Percentiles rank a stretch among this genome's conserved stretches.
These are phyloP conservation scores for Nephelium lappaceum DNA, from an alignment of 345 rosid genomes.

Conservation along the genomic window DNA sequence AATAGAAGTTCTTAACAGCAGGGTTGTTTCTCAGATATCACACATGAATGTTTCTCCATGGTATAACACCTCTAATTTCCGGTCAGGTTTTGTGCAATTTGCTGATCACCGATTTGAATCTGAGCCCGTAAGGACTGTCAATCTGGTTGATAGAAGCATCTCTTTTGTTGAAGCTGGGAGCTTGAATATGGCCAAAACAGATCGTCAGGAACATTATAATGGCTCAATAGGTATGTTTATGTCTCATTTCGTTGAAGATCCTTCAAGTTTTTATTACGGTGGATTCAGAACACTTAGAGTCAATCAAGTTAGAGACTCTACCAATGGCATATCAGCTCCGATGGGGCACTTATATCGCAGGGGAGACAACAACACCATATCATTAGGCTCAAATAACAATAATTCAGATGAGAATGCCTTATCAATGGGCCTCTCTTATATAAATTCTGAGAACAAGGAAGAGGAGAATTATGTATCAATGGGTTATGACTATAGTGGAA, in stretches of 20 bases:
- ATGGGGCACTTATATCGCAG: conserved; percentile 34
- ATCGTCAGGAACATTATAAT: conserved; percentile 40
- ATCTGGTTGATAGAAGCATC: conserved; percentile 42
- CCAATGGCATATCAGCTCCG: conserved; percentile 31
- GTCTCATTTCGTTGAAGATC: conserved; percentile 44
- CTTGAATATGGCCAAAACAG: conserved; percentile 44
- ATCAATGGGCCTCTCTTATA: conserved; percentile 29
- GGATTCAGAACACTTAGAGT: conserved; percentile 58
- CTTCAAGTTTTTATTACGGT: conserved; percentile 44
- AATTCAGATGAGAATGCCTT: conserved; percentile 25
- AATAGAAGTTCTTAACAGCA: conserved; percentile 34
- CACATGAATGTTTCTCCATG: conserved; percentile 39
- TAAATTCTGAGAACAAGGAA: conserved; percentile 34
- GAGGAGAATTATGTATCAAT: conserved; percentile 35
- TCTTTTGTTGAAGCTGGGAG: conserved; percentile 40
- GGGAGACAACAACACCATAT: conserved; percentile 26
- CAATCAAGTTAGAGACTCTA: conserved; percentile 51
- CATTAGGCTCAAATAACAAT: conserved; percentile 29
- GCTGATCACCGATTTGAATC: conserved; percentile 48
- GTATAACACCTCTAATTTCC: conserved; percentile 42
- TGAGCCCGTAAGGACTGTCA: conserved; percentile 34
- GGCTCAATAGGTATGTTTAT: conserved; percentile 44
- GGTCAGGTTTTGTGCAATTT: conserved; percentile 47
- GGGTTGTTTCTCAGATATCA: conserved; percentile 39
- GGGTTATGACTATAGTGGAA: conserved; percentile 38